A percentile compares a stretch with the other conserved stretches of the same genome.
phyloP scores from a whole-genome alignment of 805 yeast genomes.

The Schwanniomyces vanrijiae region DNA sequence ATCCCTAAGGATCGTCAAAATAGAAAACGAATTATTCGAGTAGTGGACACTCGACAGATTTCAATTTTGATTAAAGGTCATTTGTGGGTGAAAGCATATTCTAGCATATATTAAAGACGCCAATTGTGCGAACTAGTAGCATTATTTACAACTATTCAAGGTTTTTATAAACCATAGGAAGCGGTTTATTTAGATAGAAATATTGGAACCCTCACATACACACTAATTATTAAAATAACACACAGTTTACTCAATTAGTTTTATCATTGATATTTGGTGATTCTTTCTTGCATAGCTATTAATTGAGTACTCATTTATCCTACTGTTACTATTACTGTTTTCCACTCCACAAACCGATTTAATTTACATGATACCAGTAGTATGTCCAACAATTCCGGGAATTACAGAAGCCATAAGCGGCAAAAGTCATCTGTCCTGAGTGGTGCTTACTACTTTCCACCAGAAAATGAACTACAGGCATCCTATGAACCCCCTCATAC shows the following conservation, averaged over 20 bases:
- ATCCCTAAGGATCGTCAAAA: background rate
- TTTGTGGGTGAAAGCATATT: background rate
- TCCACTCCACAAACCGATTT: background rate
- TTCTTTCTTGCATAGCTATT: background rate
- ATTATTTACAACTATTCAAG: background rate
- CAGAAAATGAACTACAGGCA: background rate
- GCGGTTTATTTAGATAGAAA: background rate
- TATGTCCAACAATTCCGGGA: conserved; percentile 17
- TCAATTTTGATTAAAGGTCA: background rate
- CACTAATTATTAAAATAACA: background rate
- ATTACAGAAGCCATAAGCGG: conserved; percentile 30
- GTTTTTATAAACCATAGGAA: background rate
- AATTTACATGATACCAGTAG: background rate
- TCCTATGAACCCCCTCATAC: background rate
- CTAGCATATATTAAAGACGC: background rate
- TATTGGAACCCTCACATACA: background rate
- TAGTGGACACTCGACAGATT: background rate
- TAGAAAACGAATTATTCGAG: background rate
- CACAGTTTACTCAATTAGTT: background rate
- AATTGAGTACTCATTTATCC: background rate
- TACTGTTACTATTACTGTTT: background rate
- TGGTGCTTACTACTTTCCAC: conserved; percentile 26
- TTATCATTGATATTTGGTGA: background rate
- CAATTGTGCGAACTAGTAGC: background rate
- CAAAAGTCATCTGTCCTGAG: conserved; percentile 36